Conservation (phyloP, 2,329 filamentous ascomycete genomes). For the Penicillium sumatraense region DNA sequence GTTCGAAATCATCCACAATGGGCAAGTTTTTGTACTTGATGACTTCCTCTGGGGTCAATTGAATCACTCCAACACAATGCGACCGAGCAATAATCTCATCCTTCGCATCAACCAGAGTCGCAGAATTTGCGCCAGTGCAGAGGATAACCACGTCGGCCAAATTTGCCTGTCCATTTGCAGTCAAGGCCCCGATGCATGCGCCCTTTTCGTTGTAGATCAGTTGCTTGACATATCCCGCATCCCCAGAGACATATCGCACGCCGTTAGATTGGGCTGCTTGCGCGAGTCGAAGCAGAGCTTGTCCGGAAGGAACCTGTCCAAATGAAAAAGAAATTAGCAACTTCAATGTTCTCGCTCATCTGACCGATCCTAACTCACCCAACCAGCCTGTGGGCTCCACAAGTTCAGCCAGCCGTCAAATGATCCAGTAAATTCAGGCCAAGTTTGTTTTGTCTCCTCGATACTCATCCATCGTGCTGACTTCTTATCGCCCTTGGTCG, state of each 20-base stretch:
- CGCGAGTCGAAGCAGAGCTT: neutral
- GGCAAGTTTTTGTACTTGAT: conserved; percentile 3
- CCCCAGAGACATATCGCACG: neutral
- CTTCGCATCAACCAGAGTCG: neutral
- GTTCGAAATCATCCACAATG: conserved; percentile 1
- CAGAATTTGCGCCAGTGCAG: neutral
- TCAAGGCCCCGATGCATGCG: neutral
- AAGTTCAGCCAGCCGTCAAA: neutral
- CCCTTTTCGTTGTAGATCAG: neutral
- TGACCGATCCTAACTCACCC: neutral
- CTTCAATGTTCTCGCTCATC: neutral
- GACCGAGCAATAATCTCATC: neutral
- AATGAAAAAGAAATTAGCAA: neutral
- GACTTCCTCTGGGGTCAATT: conserved; percentile 1
- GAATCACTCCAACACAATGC: neutral
- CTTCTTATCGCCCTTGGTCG: neutral
- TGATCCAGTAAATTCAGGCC: neutral
- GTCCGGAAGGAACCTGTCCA: neutral
- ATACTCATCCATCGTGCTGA: neutral
- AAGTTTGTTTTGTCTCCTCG: neutral
- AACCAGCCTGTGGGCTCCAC: conserved; percentile 1
- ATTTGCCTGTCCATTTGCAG: neutral
- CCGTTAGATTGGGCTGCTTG: neutral
- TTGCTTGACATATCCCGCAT: neutral
- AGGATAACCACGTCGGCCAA: neutral